Base-by-base conservation (phyloP, 1,284 basidiomycete species). In the Tremellales sp. region DNA sequence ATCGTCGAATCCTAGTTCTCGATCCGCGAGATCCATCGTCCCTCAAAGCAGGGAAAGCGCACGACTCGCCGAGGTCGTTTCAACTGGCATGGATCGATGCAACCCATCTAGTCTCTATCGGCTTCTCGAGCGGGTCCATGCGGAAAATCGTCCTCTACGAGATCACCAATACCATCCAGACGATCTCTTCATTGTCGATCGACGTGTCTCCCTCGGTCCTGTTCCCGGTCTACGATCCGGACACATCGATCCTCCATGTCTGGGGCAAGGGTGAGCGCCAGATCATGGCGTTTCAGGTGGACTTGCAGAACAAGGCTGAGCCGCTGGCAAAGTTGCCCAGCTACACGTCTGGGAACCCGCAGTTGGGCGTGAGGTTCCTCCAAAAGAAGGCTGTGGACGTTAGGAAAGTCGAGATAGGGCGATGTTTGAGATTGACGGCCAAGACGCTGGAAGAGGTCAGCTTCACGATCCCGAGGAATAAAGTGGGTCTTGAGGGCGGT, bases 261-360 rank as follows among this genome's bases (percentile, higher is more conserved):
- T 76, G 75, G 69, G 68, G 73, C 25, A 73, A 76, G 52, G 75
- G 76, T 19, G 75, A 76, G 46, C 56, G 74, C 4, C 66, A 68
- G 8, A 72, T 76, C 42, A 63, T 69, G 33, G 63, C 71, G 0
- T 76, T 64, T 53, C 72, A 75, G 47, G 47, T 76, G n/a, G 53
- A 70, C 28, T 57, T 63, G 3, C 52, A 52, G 9, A 47, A 57
- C 19, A 36, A 29, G 6, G 47, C 46, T 9, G 65, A 63, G 45
- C 57, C 52, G 8, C 65, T 73, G 35, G 56, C 50, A 21, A 74
- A 68, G 47, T 56, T 76, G 12, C 67, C 72, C 1, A 53, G 60
- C 13, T 75, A 68, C 46, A 71, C 68, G 3, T 61, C 63, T 32
- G 56, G 57, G 1, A 53, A 60, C 3, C 66, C 75, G 2, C 75